These are phyloP conservation scores for Hypoxylon sp. DNA, from an alignment of 2,329 filamentous ascomycete genomes.

Conservation along the genomic window DNA sequence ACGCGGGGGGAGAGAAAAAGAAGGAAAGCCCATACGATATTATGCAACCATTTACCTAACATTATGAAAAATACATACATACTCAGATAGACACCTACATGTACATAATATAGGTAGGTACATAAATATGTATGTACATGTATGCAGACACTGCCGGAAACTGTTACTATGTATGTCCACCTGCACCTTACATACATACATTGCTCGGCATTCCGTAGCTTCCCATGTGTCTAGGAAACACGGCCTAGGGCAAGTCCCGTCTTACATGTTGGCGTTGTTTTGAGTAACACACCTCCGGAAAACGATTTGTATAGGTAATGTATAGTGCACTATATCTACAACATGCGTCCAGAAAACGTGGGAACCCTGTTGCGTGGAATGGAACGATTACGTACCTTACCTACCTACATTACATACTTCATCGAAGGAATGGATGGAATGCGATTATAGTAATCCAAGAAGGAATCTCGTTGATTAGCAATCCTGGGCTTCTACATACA, in stretches of 20 bases:
- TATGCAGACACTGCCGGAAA: slow-evolving; percentile 15
- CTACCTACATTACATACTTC: slow-evolving; percentile 1
- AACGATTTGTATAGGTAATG: slow-evolving; percentile 14
- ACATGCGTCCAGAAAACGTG: slow-evolving; percentile 43
- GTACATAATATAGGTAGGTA: background rate
- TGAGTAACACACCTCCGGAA: slow-evolving; percentile 26
- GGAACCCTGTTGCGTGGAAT: slow-evolving; percentile 38
- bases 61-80: too few species aligned
- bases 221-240: background rate
- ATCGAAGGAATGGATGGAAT: slow-evolving; percentile 9
- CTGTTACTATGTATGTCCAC: slow-evolving; percentile 16
- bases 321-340: slow-evolving; percentile 25
- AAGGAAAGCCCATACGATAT: background rate
- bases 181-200: slow-evolving; percentile 8
- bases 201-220: slow-evolving; percentile 4
- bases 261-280: slow-evolving; percentile 11
- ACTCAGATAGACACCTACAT: too few species aligned
- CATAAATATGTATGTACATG: background rate
- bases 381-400: slow-evolving; percentile 29
- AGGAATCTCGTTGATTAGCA: slow-evolving; percentile 12
- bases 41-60: background rate
- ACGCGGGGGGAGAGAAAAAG: background rate
- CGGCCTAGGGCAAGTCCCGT: slow-evolving; percentile 9
- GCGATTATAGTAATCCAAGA: slow-evolving; percentile 20
- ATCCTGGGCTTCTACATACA: slow-evolving; percentile 1